A percentile compares a stretch with the other conserved stretches of the same genome.
Conservation (phyloP, 1,284 basidiomycete genomes). For the Takashimella tepidaria region DNA sequence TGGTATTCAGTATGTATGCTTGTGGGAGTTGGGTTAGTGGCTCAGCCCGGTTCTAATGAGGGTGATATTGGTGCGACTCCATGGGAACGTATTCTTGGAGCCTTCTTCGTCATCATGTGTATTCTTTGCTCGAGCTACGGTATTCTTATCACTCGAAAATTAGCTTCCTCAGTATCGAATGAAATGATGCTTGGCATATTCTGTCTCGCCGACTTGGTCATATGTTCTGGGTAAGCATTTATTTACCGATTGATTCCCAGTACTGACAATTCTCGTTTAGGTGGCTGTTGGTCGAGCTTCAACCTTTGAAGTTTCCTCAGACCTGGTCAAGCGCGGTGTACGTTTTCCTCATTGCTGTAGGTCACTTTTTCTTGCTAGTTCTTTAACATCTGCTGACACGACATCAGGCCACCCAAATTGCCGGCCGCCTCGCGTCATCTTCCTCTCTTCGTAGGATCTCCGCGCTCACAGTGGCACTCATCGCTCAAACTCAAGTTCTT, state of each 20-base stretch:
- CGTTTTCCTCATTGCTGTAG: not conserved
- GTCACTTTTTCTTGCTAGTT: not conserved
- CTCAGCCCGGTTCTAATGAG: not conserved
- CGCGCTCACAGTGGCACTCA: not conserved
- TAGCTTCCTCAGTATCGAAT: not conserved
- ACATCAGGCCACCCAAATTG: not conserved
- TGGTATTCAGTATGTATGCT: not conserved
- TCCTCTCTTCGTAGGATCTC: not conserved
- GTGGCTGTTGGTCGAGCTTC: not conserved
- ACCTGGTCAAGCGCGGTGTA: not conserved
- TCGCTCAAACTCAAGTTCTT: not conserved
- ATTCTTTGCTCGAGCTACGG: not conserved
- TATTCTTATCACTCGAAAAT: not conserved
- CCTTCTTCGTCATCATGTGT: not conserved
- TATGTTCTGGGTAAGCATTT: not conserved
- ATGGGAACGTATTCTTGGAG: not conserved
- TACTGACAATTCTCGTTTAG: not conserved
- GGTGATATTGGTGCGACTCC: not conserved
- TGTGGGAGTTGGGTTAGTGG: not conserved
- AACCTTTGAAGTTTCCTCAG: not conserved
- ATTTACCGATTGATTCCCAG: not conserved
- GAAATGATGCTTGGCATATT: not conserved
- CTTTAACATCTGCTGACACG: not conserved
- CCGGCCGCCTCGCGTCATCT: not conserved
- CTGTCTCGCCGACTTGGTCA: not conserved